Percentiles rank a stretch among this genome's conserved stretches.
Conservation (phyloP, 1,284 basidiomycete genomes). For the Marasmius tenuissimus region DNA sequence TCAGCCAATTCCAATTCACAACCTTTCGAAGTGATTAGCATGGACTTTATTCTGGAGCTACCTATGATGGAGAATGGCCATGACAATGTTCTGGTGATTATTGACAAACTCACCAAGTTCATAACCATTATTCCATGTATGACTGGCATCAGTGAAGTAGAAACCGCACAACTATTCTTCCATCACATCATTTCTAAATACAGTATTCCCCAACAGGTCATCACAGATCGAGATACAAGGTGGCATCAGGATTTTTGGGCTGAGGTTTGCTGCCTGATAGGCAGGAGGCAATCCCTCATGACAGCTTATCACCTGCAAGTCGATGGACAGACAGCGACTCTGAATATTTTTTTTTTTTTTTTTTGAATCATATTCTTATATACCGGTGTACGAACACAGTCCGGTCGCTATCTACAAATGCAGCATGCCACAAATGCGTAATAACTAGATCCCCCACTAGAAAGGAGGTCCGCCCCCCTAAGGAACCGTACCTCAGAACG, state of each 20-base stretch:
- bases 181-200: constrained; percentile 25
- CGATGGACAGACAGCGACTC: constrained; percentile 32
- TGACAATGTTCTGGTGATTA: constrained; percentile 5
- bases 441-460: no score
- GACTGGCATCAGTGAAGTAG: constrained; percentile 25
- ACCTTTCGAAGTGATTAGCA: constrained; percentile 7
- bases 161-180: constrained; percentile 25
- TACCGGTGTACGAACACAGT: no score
- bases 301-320: constrained; percentile 33
- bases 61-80: background rate
- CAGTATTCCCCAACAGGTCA: constrained; percentile 21
- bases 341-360: no score
- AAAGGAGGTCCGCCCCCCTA: no score
- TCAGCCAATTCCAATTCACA: constrained; percentile 3
- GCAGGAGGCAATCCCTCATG: constrained; percentile 21
- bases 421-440: no score
- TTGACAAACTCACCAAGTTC: constrained; percentile 13
- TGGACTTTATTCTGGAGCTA: constrained; percentile 10
- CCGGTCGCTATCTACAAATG: no score
- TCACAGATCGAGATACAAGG: background rate
- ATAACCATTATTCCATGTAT: constrained; percentile 29
- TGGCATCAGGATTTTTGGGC: constrained; percentile 10
- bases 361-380: no score
- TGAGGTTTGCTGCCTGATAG: constrained; percentile 19
- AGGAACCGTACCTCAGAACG: no score